These are phyloP conservation scores for Chaetomidium leptoderma DNA, from an alignment of 495 filamentous ascomycete species.

Conservation along the genomic window DNA sequence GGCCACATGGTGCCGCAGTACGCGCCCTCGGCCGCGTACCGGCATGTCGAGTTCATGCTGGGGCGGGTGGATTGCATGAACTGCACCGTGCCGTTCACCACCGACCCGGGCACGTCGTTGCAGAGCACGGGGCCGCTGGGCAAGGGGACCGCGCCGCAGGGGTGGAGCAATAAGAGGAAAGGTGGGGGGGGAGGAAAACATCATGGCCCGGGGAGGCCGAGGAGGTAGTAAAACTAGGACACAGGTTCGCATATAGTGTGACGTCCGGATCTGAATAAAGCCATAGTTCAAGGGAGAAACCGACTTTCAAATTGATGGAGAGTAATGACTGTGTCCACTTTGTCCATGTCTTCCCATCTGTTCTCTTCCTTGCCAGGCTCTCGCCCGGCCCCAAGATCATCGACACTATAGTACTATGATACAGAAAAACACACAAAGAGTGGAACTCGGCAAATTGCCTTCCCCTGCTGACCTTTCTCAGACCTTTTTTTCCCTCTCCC, in stretches of 20 bases:
- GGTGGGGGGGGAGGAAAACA: background rate
- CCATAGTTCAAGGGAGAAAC: background rate
- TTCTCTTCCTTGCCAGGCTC: background rate
- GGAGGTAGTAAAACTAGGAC: background rate
- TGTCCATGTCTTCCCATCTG: background rate
- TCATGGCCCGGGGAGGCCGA: background rate
- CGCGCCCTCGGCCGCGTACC: conserved; percentile 57
- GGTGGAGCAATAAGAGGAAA: conserved; percentile 23
- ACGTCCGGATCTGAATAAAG: too few relatives aligned
- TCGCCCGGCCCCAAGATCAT: background rate
- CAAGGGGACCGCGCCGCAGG: conserved; percentile 29
- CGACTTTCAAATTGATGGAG: background rate
- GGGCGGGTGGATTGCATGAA: conserved; percentile 50
- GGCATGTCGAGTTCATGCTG: conserved; percentile 65
- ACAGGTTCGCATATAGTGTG: too few relatives aligned
- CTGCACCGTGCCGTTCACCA: conserved; percentile 33
- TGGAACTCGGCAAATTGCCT: conserved; percentile 15
- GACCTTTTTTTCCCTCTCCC: background rate
- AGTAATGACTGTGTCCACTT: conserved; percentile 8
- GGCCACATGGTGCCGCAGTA: conserved; percentile 68
- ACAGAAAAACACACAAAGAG: conserved; percentile 14
- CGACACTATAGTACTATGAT: conserved; percentile 2
- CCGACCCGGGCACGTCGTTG: conserved; percentile 11
- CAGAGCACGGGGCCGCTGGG: conserved; percentile 28
- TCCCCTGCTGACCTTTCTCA: background rate